A percentile compares a stretch with the other conserved stretches of the same genome.
Conservation (phyloP, 352 stramenopile genomes). For the Globisporangium uncinulatum region DNA sequence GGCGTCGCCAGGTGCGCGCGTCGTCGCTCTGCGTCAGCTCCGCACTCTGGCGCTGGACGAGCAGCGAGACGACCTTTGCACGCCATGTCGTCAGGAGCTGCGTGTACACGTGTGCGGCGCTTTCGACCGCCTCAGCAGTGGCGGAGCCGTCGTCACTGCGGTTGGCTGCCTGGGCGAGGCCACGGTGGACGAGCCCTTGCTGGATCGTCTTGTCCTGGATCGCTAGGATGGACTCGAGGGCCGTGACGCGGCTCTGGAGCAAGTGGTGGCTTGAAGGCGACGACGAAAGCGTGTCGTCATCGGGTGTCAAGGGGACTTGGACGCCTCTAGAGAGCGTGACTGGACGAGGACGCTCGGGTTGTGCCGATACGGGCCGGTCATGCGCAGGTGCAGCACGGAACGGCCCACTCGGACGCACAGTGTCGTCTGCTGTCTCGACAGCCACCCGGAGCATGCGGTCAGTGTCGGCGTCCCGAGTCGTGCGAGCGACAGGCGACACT, state of each 20-base stretch:
- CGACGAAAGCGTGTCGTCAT: neutral
- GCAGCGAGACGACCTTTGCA: conserved; percentile 46
- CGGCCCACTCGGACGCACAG: too few relatives aligned
- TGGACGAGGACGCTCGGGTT: too few relatives aligned
- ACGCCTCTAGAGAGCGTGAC: too few relatives aligned
- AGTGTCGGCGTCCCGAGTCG: too few relatives aligned
- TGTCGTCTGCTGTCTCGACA: neutral
- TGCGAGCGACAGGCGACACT: too few relatives aligned
- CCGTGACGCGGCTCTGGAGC: conserved; percentile 38
- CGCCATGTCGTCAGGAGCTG: conserved; percentile 41
- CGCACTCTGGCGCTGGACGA: conserved; percentile 44
- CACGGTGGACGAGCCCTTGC: conserved; percentile 24
- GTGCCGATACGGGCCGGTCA: too few relatives aligned
- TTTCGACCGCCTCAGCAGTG: conserved; percentile 4
- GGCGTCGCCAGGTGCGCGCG: conserved; percentile 6
- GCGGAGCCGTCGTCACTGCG: conserved; percentile 5
- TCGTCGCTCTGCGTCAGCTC: conserved; percentile 22
- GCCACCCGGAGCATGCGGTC: too few relatives aligned
- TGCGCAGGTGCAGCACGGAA: too few relatives aligned
- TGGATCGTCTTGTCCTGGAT: conserved; percentile 55
- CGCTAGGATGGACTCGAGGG: conserved; percentile 48
- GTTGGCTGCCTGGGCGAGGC: conserved; percentile 3
- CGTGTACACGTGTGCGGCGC: conserved; percentile 23
- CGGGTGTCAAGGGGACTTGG: too few relatives aligned
- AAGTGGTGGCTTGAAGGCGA: conserved; percentile 9